These are phyloP conservation scores for Amanita exitialis DNA, from an alignment of 768 basidiomycete species.

Conservation along the genomic window DNA sequence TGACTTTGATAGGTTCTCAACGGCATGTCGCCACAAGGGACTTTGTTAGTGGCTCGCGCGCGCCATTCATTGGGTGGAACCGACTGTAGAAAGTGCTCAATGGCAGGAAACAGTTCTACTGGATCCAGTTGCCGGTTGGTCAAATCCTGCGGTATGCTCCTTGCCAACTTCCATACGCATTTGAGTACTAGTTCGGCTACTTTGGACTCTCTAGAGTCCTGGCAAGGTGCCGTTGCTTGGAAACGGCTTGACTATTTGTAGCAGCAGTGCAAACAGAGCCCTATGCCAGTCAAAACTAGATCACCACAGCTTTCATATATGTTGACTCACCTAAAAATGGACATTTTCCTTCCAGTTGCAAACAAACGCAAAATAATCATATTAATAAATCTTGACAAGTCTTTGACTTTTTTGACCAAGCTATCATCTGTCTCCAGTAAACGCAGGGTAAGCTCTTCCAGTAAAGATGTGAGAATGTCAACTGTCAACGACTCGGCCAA, in stretches of 20 bases:
- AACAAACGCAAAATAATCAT: constrained; percentile 95
- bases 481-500: constrained; percentile 84
- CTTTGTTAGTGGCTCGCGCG: constrained; percentile 77
- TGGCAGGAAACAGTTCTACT: constrained; percentile 80
- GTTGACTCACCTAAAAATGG: constrained; percentile 71
- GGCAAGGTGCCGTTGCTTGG: constrained; percentile 59
- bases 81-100: constrained; percentile 90
- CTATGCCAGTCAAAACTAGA: constrained; percentile 23
- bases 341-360: constrained; percentile 82
- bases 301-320: not conserved
- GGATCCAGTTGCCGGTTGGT: constrained; percentile 73
- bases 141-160: constrained; percentile 90
- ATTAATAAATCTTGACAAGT: constrained; percentile 93
- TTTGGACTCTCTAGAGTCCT: constrained; percentile 75
- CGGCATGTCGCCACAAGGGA: constrained; percentile 97
- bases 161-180: constrained; percentile 96
- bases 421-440: constrained; percentile 92
- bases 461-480: constrained; percentile 73
- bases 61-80: constrained; percentile 97
- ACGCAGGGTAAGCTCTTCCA: constrained; percentile 86
- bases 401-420: constrained; percentile 74
- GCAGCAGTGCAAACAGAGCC: constrained; percentile 70
- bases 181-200: constrained; percentile 91
- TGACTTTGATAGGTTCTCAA: constrained; percentile 95
- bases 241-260: constrained; percentile 80